Base-by-base conservation (phyloP, 192 early-diverging fungal species). In the Coemansia biformis region DNA sequence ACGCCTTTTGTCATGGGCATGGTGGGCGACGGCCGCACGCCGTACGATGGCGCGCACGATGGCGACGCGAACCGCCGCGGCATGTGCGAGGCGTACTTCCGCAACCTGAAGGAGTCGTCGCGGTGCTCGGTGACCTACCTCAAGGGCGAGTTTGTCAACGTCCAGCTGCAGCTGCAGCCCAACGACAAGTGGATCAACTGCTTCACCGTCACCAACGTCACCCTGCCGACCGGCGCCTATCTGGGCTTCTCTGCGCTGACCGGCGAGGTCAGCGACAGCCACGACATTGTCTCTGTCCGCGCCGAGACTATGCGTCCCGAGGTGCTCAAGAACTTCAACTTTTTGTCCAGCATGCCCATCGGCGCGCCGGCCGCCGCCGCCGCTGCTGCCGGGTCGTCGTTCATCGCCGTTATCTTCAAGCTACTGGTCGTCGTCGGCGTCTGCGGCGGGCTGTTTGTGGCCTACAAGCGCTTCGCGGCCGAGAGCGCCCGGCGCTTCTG, bases 1-100 rank as follows among this genome's bases (percentile, higher is more conserved):
- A 92, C 92, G 63, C 96, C 96, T 8, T 88, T 82, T 59, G 83
- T 98, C 28, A 91, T 83, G 79, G 89, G 85, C 18, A 96, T 96
- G 92, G 9, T 92, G 34, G 93, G 92, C 49, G 92, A 98, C 57
- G 96, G 93, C 40, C 75, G 77, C 47, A 90, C 86, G 1, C 57
- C 74, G 28, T 98, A 98, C 58, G 92, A 95, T 47, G 79, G 84
- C 43, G 79, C 75, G 15, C 80, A 83, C 34, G 96, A 98, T 59
- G 92, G 92, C 59, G 78, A 80, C n/a, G 43, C 59, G 5, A 86
- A 84, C 57, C 69, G 78, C 30, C 33, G 75, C 32, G 85, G 79
- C 24, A 78, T 78, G 51, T 89, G 87, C 59, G 76, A 85, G 51
- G 78, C 84, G 30, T 82, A 93, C 54, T 92, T 93, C 76, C 82